These are phyloP conservation scores for Penicillium janthinellum DNA, from an alignment of 2,329 filamentous ascomycete species.

Conservation along the genomic window DNA sequence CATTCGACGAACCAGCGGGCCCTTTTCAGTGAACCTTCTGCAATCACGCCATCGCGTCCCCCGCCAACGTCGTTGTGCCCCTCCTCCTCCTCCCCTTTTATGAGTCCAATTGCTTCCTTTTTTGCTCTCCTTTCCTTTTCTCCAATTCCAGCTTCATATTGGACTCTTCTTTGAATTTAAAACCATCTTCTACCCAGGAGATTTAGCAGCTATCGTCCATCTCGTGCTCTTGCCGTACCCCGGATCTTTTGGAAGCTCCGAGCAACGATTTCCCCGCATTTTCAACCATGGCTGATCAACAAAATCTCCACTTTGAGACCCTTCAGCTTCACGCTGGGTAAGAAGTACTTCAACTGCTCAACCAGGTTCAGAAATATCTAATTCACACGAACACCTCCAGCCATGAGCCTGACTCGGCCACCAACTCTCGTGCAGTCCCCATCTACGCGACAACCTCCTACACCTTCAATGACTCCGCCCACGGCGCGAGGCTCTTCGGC, in stretches of 20 bases:
- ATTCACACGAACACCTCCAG: constrained; percentile 47
- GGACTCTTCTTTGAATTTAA: background rate
- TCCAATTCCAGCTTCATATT: background rate
- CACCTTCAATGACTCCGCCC: constrained; percentile 93
- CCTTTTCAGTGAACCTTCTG: background rate
- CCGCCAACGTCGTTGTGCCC: background rate
- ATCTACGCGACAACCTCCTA: constrained; percentile 96
- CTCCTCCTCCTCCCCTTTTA: background rate
- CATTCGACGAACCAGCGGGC: background rate
- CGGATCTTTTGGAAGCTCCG: background rate
- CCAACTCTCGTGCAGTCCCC: constrained; percentile 86
- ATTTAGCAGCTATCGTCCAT: background rate
- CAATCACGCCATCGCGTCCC: constrained; percentile 13
- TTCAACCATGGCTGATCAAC: constrained; percentile 37
- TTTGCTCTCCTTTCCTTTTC: background rate
- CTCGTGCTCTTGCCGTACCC: background rate
- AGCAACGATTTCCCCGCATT: constrained; percentile 7
- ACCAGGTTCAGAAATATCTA: too few species aligned
- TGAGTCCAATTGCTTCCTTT: background rate
- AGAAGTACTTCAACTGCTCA: background rate
- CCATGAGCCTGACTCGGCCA: constrained; percentile 75
- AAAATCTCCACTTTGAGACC: constrained; percentile 70
- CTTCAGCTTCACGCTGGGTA: constrained; percentile 85
- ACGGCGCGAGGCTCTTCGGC: constrained; percentile 90
- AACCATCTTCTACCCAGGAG: background rate